Evolutionary conservation across 208 protist species (phyloP).

Genomic region (Crithidia sp.): DNA sequence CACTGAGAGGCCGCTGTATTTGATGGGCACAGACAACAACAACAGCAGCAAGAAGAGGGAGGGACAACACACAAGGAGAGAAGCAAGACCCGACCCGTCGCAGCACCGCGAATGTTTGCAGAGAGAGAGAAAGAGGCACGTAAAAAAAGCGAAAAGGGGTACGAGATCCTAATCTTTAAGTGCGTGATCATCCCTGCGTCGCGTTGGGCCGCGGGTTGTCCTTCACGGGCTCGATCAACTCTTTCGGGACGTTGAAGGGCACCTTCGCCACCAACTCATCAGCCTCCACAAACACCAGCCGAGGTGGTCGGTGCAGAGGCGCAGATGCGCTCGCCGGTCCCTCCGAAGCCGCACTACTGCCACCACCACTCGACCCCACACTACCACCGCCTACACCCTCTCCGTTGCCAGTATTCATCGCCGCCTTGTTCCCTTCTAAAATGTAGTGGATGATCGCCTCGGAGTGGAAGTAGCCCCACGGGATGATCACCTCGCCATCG

Average conservation of each 20-base stretch:
- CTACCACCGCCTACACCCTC: background rate
- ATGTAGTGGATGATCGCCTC: slow-evolving; percentile 85
- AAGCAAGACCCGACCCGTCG: too few relatives aligned
- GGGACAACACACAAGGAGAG: too few relatives aligned
- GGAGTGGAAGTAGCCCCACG: slow-evolving; percentile 89
- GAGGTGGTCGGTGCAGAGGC: slow-evolving; percentile 6
- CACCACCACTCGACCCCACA: background rate
- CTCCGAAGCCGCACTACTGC: background rate
- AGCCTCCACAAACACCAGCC: slow-evolving; percentile 72
- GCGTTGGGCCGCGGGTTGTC: background rate
- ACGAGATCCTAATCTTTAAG: background rate
- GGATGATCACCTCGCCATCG: slow-evolving; percentile 87
- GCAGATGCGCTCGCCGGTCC: background rate
- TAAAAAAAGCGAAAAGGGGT: background rate
- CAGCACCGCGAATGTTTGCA: too few relatives aligned
- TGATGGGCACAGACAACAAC: slow-evolving; percentile 12
- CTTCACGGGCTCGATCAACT: slow-evolving; percentile 47
- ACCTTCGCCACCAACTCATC: slow-evolving; percentile 72
- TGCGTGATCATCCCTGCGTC: background rate
- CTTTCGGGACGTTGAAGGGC: slow-evolving; percentile 78
- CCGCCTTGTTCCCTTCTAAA: slow-evolving; percentile 52
- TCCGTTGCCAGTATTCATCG: background rate
- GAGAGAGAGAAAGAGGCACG: too few relatives aligned
- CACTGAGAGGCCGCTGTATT: slow-evolving; percentile 28
- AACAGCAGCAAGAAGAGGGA: too few relatives aligned